Evolutionary conservation across 352 stramenopile species (phyloP).

Genomic region (Phytophthora fragariae): DNA sequence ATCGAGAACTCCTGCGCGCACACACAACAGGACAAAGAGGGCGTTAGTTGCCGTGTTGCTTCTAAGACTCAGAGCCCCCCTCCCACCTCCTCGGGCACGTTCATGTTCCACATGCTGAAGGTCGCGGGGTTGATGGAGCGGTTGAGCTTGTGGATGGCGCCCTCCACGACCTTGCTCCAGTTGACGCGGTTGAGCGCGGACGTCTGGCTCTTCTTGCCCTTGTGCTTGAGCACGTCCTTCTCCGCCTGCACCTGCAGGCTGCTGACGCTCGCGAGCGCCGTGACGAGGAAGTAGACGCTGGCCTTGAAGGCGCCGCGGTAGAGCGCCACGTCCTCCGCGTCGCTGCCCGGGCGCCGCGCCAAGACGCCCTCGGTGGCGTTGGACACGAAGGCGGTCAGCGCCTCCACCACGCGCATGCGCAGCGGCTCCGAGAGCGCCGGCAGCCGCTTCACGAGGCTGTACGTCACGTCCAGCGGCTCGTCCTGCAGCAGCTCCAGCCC

Average conservation of each 20-base stretch:
- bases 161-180: conserved; percentile 75
- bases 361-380: conserved; percentile 67
- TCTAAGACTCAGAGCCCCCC: no score
- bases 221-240: conserved; percentile 70
- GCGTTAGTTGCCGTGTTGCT: not conserved
- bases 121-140: conserved; percentile 70
- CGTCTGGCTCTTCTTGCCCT: conserved; percentile 55
- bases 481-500: conserved; percentile 64
- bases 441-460: conserved; percentile 80
- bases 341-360: conserved; percentile 37
- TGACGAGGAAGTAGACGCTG: conserved; percentile 78
- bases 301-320: conserved; percentile 73
- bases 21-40: not conserved
- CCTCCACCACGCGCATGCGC: conserved; percentile 72
- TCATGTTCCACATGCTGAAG: conserved; percentile 84
- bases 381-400: conserved; percentile 65
- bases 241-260: conserved; percentile 58
- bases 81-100: conserved; percentile 74
- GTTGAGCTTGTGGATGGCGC: conserved; percentile 59
- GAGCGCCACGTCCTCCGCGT: conserved; percentile 49
- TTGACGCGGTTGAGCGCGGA: conserved; percentile 54
- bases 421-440: conserved; percentile 53
- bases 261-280: conserved; percentile 60
- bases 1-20: conserved; percentile 71
- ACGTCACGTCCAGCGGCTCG: conserved; percentile 74